Conservation (phyloP, 1,284 basidiomycete genomes). For the Cutaneotrichosporon mucoides region DNA sequence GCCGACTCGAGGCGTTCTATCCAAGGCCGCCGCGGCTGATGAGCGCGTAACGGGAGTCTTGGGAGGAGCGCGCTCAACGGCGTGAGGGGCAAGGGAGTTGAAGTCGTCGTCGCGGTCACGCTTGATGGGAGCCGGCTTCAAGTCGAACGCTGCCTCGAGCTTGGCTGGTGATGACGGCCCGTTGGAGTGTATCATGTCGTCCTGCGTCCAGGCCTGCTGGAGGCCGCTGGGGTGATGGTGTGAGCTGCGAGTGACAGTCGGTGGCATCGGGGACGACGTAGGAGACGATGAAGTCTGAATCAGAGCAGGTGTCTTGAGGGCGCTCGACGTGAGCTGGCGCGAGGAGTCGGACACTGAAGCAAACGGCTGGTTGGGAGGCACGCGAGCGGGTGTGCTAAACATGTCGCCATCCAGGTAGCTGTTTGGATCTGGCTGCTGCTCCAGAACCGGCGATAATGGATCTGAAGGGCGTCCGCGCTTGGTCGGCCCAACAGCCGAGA, state of each 20-base stretch:
- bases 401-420: slow-evolving; percentile 25
- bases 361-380: slow-evolving; percentile 18
- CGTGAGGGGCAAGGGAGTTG: slow-evolving; percentile 2
- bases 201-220: slow-evolving; percentile 44
- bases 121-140: slow-evolving; percentile 32
- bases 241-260: slow-evolving; percentile 34
- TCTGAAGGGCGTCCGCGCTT: slow-evolving; percentile 28
- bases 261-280: slow-evolving; percentile 47
- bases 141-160: slow-evolving; percentile 42
- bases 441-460: slow-evolving; percentile 33
- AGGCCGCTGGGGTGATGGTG: slow-evolving; percentile 39
- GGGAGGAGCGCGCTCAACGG: slow-evolving; percentile 10
- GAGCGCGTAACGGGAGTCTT: slow-evolving; percentile 41
- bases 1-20: slow-evolving; percentile 23
- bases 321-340: slow-evolving; percentile 24
- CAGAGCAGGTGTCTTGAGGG: slow-evolving; percentile 43
- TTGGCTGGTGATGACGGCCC: slow-evolving; percentile 26
- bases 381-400: slow-evolving; percentile 42
- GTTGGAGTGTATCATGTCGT: slow-evolving; percentile 27
- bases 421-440: slow-evolving; percentile 12
- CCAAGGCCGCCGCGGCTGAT: slow-evolving; percentile 29
- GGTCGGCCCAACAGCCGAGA: slow-evolving; percentile 12
- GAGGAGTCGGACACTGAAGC: slow-evolving; percentile 1
- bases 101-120: slow-evolving; percentile 14
- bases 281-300: slow-evolving; percentile 46